phyloP scores from a whole-genome alignment of 768 basidiomycete species.

The Termitomyces sp. region DNA sequence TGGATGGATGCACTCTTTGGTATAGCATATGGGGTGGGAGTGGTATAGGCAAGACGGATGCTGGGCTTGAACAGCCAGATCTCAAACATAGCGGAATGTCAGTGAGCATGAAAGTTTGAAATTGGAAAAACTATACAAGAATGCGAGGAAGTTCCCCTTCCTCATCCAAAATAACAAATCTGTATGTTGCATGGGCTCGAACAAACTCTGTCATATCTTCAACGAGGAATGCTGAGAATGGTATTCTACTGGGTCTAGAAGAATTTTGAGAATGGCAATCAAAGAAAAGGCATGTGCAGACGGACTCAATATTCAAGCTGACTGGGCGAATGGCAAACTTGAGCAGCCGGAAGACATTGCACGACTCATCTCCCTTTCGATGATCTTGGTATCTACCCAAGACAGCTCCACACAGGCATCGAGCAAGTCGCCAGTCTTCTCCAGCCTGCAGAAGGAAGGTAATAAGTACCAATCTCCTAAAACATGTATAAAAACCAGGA shows the following conservation, averaged over 20 bases:
- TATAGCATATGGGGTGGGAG: slow-evolving; percentile 46
- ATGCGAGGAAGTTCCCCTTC: slow-evolving; percentile 77
- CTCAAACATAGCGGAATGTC: slow-evolving; percentile 30
- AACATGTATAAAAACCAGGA: slow-evolving; percentile 10
- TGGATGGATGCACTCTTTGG: slow-evolving; percentile 57
- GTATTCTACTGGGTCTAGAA: slow-evolving; percentile 39
- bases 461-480: slow-evolving; percentile 4
- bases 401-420: slow-evolving; percentile 81
- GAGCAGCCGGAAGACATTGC: slow-evolving; percentile 60
- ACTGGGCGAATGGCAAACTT: slow-evolving; percentile 82
- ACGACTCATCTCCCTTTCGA: slow-evolving; percentile 21
- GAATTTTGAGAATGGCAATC: neutral
- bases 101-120: neutral
- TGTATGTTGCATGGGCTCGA: slow-evolving; percentile 89
- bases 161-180: slow-evolving; percentile 85
- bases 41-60: slow-evolving; percentile 72
- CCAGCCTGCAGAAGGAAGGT: slow-evolving; percentile 34
- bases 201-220: slow-evolving; percentile 90
- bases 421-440: slow-evolving; percentile 59
- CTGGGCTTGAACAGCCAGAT: slow-evolving; percentile 95
- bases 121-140: slow-evolving; percentile 45
- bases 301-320: slow-evolving; percentile 57
- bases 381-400: slow-evolving; percentile 66
- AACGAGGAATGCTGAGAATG: slow-evolving; percentile 84
- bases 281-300: slow-evolving; percentile 13